Conservation (phyloP, 2,329 filamentous ascomycete species). For the Colletotrichum theobromicola region DNA sequence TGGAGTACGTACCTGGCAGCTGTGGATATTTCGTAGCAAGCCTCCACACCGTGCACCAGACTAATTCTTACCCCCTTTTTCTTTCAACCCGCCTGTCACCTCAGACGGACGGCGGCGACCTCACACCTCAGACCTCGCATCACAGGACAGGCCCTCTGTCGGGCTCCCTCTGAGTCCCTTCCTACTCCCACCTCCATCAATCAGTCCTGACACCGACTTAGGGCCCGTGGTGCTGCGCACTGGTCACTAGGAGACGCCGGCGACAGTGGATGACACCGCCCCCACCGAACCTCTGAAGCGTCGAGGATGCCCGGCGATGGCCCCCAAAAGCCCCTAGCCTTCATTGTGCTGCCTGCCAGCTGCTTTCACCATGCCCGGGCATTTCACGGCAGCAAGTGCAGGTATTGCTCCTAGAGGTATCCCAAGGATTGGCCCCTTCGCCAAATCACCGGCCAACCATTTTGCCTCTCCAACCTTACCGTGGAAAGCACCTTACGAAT, state of each 20-base stretch:
- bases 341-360: neutral
- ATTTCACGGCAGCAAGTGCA: no score
- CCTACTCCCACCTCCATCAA: neutral
- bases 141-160: neutral
- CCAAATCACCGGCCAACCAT: neutral
- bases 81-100: neutral
- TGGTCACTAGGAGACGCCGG: constrained; percentile 2
- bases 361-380: neutral
- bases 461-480: neutral
- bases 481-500: neutral
- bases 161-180: neutral
- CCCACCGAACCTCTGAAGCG: constrained; percentile 13
- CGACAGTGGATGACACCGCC: neutral
- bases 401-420: neutral
- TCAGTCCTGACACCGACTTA: neutral
- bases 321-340: constrained; percentile 17
- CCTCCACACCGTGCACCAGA: neutral
- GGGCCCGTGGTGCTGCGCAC: neutral
- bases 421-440: neutral
- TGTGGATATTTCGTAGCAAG: neutral
- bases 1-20: neutral
- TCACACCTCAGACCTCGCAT: neutral
- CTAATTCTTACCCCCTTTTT: neutral
- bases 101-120: neutral
- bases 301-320: constrained; percentile 16